Conservation (phyloP, 495 filamentous ascomycete genomes). For the Amniculicola lignicola region DNA sequence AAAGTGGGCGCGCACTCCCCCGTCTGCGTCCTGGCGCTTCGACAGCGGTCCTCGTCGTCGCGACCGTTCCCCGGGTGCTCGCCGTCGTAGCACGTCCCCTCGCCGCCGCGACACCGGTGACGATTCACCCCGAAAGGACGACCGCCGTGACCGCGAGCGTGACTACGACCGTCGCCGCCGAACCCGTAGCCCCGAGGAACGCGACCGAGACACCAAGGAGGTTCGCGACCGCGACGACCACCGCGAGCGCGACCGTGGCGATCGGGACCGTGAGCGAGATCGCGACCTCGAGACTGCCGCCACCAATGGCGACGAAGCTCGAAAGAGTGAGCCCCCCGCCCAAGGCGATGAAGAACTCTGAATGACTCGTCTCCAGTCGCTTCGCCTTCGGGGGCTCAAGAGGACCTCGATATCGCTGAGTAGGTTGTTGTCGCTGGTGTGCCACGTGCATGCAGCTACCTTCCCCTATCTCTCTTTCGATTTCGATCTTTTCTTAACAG, state of each 20-base stretch:
- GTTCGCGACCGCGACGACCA: conserved; percentile 32
- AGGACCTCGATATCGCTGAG: conserved; percentile 97
- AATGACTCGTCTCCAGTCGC: conserved; percentile 55
- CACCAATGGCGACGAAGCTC: conserved; percentile 80
- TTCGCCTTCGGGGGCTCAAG: conserved; percentile 71
- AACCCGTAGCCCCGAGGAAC: conserved; percentile 57
- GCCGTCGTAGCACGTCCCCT: conserved; percentile 80
- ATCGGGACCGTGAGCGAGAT: conserved; percentile 55
- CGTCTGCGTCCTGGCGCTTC: conserved; percentile 97
- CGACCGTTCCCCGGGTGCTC: conserved; percentile 80
- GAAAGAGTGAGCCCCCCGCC: conserved; percentile 67
- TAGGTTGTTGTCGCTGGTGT: conserved; percentile 43
- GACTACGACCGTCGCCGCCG: conserved; percentile 62
- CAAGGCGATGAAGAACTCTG: conserved; percentile 19
- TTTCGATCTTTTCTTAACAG: neutral
- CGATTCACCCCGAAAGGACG: conserved; percentile 87
- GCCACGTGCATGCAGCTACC: neutral
- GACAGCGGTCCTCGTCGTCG: conserved; percentile 60
- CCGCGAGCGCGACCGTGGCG: conserved; percentile 60
- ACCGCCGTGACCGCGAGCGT: conserved; percentile 79
- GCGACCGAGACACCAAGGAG: conserved; percentile 52
- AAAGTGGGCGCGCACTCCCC: conserved; percentile 97
- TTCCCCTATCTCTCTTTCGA: neutral
- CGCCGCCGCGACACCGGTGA: conserved; percentile 50
- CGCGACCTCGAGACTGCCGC: conserved; percentile 57